Percentiles rank a stretch among this genome's conserved stretches.
These are phyloP conservation scores for Salix purpurea DNA, from an alignment of 345 rosid genomes.

Conservation along the genomic window DNA sequence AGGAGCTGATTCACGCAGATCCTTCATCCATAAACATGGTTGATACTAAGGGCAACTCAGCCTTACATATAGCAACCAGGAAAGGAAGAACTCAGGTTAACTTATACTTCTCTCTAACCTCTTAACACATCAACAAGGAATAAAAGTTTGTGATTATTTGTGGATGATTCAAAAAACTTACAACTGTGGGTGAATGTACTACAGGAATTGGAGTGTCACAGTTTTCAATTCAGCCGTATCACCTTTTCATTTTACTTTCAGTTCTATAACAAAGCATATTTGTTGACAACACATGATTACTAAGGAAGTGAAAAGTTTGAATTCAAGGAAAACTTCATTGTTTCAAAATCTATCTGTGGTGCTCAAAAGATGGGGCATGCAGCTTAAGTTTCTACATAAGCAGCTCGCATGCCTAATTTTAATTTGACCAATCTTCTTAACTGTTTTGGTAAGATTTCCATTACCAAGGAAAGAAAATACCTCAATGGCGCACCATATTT, in stretches of 20 bases:
- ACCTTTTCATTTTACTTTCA: neutral
- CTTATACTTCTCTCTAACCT: neutral
- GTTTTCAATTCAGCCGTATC: no score
- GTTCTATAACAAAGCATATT: no score
- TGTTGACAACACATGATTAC: no score
- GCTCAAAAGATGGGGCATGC: neutral
- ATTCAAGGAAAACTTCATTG: no score
- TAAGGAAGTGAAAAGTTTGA: no score
- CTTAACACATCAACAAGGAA: neutral
- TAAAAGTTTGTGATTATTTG: no score
- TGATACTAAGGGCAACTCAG: constrained; percentile 71
- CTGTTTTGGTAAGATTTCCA: neutral
- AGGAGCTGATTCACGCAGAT: constrained; percentile 58
- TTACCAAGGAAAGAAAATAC: neutral
- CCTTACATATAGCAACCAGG: constrained; percentile 73
- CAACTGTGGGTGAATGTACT: no score
- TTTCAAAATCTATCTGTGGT: no score
- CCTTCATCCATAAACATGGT: constrained; percentile 56
- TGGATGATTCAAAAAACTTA: no score
- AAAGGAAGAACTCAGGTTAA: constrained; percentile 81
- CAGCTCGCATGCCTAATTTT: neutral
- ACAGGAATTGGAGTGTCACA: no score
- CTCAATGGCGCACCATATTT: neutral
- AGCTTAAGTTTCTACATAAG: neutral
- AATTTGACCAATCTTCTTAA: neutral